Conservation (phyloP, 1,284 basidiomycete genomes). For the Sanghuangporus sanghuang region DNA sequence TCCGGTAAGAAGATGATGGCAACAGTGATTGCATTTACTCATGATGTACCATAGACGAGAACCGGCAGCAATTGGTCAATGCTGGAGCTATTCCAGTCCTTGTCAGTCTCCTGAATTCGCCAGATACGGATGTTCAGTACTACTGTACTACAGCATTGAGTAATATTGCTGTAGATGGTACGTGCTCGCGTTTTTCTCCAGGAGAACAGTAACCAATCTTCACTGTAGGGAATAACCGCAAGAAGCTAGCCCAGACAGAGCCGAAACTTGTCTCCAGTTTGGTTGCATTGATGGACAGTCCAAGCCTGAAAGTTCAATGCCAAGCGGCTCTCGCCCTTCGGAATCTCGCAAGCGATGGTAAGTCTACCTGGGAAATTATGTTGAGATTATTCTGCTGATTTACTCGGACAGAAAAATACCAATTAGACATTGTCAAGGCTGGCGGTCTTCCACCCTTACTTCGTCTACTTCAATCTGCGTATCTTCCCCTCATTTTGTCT, state of each 20-base stretch:
- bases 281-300: constrained; percentile 95
- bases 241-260: constrained; percentile 93
- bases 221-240: constrained; percentile 75
- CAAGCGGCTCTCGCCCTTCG: constrained; percentile 95
- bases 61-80: constrained; percentile 96
- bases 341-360: constrained; percentile 96
- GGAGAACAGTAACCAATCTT: background rate
- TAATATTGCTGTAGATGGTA: constrained; percentile 97
- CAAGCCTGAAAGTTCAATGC: constrained; percentile 97
- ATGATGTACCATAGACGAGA: constrained; percentile 69
- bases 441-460: constrained; percentile 91
- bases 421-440: constrained; percentile 96
- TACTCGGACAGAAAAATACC: constrained; percentile 82
- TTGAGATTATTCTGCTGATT: background rate
- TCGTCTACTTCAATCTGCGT: constrained; percentile 93
- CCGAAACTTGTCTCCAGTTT: constrained; percentile 94
- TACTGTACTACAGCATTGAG: constrained; percentile 99
- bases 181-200: constrained; percentile 18
- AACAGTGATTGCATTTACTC: constrained; percentile 1
- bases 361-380: constrained; percentile 22
- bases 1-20: constrained; percentile 56
- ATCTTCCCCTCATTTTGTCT: constrained; percentile 97
- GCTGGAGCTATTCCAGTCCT: constrained; percentile 98
- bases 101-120: constrained; percentile 91
- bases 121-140: constrained; percentile 99